phyloP scores from a whole-genome alignment of 345 rosid genomes.

The Anastatica hierochuntica region DNA sequence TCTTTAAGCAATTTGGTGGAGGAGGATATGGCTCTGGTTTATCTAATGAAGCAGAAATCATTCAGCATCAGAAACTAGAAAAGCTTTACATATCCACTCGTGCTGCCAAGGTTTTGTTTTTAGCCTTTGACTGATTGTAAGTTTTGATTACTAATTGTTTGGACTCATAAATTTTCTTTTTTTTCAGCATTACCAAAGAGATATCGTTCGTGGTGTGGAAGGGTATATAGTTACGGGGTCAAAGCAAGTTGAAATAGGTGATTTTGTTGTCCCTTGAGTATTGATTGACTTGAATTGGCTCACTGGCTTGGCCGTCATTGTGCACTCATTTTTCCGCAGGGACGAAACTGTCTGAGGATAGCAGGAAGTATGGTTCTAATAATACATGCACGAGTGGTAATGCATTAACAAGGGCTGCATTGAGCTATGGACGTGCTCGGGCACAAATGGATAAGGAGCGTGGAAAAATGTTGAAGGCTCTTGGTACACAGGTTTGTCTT shows the following conservation, averaged over 20 bases:
- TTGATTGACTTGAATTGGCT: neutral
- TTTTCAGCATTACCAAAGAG: slow-evolving; percentile 92
- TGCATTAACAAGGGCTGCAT: slow-evolving; percentile 65
- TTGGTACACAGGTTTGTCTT: slow-evolving; percentile 77
- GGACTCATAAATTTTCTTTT: slow-evolving; percentile 1
- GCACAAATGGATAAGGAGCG: slow-evolving; percentile 94
- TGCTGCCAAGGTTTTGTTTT: slow-evolving; percentile 59
- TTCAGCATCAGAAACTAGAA: slow-evolving; percentile 90
- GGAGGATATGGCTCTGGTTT: slow-evolving; percentile 69
- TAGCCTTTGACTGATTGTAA: neutral
- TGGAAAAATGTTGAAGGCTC: slow-evolving; percentile 77
- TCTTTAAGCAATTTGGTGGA: slow-evolving; percentile 90
- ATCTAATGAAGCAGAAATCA: slow-evolving; percentile 73
- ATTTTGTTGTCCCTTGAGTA: slow-evolving; percentile 7
- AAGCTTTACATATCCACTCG: slow-evolving; percentile 93
- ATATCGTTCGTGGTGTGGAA: slow-evolving; percentile 94
- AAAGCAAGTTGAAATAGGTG: slow-evolving; percentile 94
- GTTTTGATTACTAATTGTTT: neutral
- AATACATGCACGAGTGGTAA: slow-evolving; percentile 86
- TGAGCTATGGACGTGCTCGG: slow-evolving; percentile 58
- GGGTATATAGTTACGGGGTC: slow-evolving; percentile 86
- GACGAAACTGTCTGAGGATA: slow-evolving; percentile 82
- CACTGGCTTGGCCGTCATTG: neutral
- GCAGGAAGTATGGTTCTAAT: slow-evolving; percentile 85
- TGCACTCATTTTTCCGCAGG: slow-evolving; percentile 38